Base-by-base conservation (phyloP, 2,329 filamentous ascomycete genomes). In the Sporothrix brunneoviolacea region DNA sequence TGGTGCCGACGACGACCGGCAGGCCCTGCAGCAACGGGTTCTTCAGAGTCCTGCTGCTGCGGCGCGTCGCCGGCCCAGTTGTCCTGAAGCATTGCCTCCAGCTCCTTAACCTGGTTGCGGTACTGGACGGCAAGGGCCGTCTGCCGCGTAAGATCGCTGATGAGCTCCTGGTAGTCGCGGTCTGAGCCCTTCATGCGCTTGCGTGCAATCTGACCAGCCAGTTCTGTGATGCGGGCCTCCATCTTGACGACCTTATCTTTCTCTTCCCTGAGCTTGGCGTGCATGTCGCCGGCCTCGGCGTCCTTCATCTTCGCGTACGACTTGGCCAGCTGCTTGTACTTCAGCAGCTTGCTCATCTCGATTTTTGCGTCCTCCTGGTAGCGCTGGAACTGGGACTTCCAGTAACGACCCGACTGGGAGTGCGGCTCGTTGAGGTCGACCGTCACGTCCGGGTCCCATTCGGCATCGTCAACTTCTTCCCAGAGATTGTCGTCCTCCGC, bases 301-400 rank as follows among this genome's bases (percentile, higher is more conserved):
- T 91, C 87, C 65, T 90, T 91, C 67, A 84, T 80, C 63, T 84
- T 83, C 38, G 87, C 87, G 61, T 84, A 91, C 50, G 82, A 84
- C 67, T 88, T 91, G 51, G 86, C 85, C 55, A 88, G 73, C 62
- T 87, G 80, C 70, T 90, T 88, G 72, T 90, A 91, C 62, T 80
- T 81, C 62, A 91, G 77, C 61, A 91, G 73, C 68, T 85, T 88
- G 69, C 83, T 82, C 73, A 90, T 83, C 65, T 91, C 84, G 38
- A 74, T 76, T 64, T 80, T 81, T 55, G 86, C 86, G 55, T 86
- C 84, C 39, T 80, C 74, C 43, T 87, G 82, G 61, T 91, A 91
- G 49, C 75, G 77, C 57, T 88, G 77, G 59, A 86, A 91, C 61
- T 89, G 80, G 21, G 79, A 76, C 66, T 91, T 91, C 87, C 87